Conservation (phyloP, 164 flowering plant species). For the Piper betle region DNA sequence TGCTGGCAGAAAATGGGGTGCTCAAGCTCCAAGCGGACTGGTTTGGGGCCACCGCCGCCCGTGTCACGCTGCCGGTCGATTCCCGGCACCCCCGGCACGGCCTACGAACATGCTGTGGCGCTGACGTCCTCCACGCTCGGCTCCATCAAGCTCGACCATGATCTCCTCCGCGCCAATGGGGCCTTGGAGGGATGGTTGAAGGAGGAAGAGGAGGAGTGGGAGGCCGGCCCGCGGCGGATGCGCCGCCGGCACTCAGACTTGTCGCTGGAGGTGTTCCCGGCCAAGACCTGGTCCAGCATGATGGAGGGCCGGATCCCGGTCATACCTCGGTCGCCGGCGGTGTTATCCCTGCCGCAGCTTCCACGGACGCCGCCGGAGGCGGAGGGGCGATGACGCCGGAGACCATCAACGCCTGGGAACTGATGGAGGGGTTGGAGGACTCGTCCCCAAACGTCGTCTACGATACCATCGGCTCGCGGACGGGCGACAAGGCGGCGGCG, state of each 20-base stretch:
- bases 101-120: slow-evolving; percentile 47
- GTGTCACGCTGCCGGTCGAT: slow-evolving; percentile 32
- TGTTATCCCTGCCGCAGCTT: slow-evolving; percentile 33
- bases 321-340: slow-evolving; percentile 43
- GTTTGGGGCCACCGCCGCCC: slow-evolving; percentile 19
- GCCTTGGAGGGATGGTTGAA: too few species aligned
- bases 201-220: not conserved
- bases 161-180: not conserved
- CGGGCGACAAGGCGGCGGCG: slow-evolving; percentile 3
- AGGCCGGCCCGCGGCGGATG: not conserved
- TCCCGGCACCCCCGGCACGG: slow-evolving; percentile 32
- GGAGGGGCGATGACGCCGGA: slow-evolving; percentile 50
- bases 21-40: slow-evolving; percentile 40
- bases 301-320: slow-evolving; percentile 50
- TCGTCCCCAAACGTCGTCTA: slow-evolving; percentile 20
- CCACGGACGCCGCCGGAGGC: not conserved
- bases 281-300: slow-evolving; percentile 66
- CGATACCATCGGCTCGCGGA: too few species aligned
- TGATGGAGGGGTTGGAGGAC: slow-evolving; percentile 92
- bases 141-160: slow-evolving; percentile 27
- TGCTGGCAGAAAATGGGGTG: slow-evolving; percentile 86
- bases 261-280: slow-evolving; percentile 37
- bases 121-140: slow-evolving; percentile 59
- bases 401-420: slow-evolving; percentile 74
- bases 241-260: slow-evolving; percentile 12